phyloP scores from a whole-genome alignment of 768 basidiomycete species.

The Leccinum broughii region DNA sequence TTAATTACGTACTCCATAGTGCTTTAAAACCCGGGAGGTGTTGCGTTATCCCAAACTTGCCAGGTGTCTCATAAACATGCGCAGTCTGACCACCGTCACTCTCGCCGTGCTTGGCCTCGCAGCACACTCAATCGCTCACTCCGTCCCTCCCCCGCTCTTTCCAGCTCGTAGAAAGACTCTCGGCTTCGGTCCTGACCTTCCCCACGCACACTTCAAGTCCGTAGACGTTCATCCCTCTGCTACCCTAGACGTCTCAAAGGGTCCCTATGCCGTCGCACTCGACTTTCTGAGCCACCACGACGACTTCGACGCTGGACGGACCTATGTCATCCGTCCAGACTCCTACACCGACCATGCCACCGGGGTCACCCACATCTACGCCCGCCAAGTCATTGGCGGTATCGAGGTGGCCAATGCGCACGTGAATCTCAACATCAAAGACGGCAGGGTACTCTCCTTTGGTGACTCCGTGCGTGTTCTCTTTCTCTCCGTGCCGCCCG shows the following conservation, averaged over 20 bases:
- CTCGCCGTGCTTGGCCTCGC: conserved; percentile 61
- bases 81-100: conserved; percentile 64
- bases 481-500: not conserved
- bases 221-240: conserved; percentile 39
- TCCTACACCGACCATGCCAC: conserved; percentile 86
- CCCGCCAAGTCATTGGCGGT: conserved; percentile 80
- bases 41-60: not conserved
- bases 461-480: conserved; percentile 73
- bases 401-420: conserved; percentile 89
- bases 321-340: conserved; percentile 70
- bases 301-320: conserved; percentile 34
- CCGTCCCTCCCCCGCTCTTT: conserved; percentile 16
- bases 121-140: conserved; percentile 52
- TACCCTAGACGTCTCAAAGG: conserved; percentile 40
- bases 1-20: conserved; percentile 19
- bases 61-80: conserved; percentile 43
- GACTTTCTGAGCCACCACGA: conserved; percentile 52
- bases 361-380: conserved; percentile 88
- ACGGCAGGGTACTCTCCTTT: conserved; percentile 80
- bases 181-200: conserved; percentile 81
- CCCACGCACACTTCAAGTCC: conserved; percentile 66
- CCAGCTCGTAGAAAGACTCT: conserved; percentile 72
- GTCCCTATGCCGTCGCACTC: conserved; percentile 63
- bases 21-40: conserved; percentile 17
- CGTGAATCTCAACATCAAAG: conserved; percentile 90